Base-by-base conservation (phyloP, 2,329 filamentous ascomycete genomes). In the Sclerotinia minor region DNA sequence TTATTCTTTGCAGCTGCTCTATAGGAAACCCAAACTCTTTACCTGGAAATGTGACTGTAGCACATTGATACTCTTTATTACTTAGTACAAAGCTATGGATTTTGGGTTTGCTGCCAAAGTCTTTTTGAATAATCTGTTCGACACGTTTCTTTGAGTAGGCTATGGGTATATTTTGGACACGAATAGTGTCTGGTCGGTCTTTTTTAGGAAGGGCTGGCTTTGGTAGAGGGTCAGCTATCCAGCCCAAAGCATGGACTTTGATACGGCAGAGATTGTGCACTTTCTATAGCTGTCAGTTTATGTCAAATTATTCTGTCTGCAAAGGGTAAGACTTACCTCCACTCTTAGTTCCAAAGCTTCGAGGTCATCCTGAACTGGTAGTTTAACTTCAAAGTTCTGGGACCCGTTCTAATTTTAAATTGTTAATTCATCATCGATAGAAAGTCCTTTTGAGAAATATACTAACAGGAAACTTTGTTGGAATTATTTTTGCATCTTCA, bases 171-270 rank as follows among this genome's bases (percentile, higher is more conserved):
- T 61, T 67, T 15, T 47, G 54, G 13, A 67, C 47, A 19, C 65
- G 65, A 44, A 67, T 61, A 3, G 65, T 67, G 47, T 67, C 65
- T 5, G 65, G 65, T 8, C 65, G 57, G 38, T 50, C 59, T 45
- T 67, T 67, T 35, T 2, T 21, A 29, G 26, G 19, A 19, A 35
- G 24, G 2, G 47, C 19, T 11, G 15, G 7, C 7, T 38, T 24
- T 50, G 19, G 13, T 8, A n/a, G 13, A 41, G 44, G 24, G 32
- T 13, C 41, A n/a, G 60, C 11, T 21, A 32, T 29, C 60, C 29
- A 24, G n/a, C 19, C 32, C 19, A 61, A 19, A 24, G 9, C 24
- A 24, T 61, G 44, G 3, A 19, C n/a, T 35, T 47, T 57, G 26
- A 67, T 26, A 13, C 65, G 49, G 45, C 65, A 67, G 1, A 67